These are phyloP conservation scores for Dactylellina parvicollis DNA, from an alignment of 2,329 filamentous ascomycete species.

Conservation along the genomic window DNA sequence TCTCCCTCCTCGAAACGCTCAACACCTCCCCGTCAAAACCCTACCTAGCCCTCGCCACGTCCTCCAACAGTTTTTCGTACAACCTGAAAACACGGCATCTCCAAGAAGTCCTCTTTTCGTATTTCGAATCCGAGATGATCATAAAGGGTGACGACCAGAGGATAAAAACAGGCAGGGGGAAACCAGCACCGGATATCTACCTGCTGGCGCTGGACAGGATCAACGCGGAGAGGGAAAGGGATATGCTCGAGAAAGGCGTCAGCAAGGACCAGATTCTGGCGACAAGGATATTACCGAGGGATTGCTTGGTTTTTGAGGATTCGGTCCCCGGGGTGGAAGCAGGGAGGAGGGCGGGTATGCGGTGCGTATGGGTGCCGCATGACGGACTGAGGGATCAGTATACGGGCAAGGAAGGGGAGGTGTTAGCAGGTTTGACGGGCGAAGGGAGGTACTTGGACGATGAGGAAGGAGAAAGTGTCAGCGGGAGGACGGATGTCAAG, in stretches of 20 bases:
- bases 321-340: constrained; percentile 92
- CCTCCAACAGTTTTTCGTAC: constrained; percentile 77
- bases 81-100: constrained; percentile 77
- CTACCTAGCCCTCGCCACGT: constrained; percentile 81
- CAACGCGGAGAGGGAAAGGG: constrained; percentile 70
- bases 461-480: constrained; percentile 59
- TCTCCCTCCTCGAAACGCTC: constrained; percentile 72
- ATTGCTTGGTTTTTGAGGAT: constrained; percentile 97
- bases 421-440: constrained; percentile 83
- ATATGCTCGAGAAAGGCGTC: constrained; percentile 41
- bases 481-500: constrained; percentile 62
- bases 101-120: constrained; percentile 67
- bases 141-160: constrained; percentile 87
- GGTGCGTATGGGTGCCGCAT: constrained; percentile 92
- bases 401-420: constrained; percentile 76
- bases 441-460: constrained; percentile 66
- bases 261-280: constrained; percentile 45
- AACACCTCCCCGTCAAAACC: constrained; percentile 64
- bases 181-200: constrained; percentile 95
- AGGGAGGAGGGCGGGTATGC: constrained; percentile 90
- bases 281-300: constrained; percentile 75
- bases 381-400: constrained; percentile 79
- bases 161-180: constrained; percentile 82
- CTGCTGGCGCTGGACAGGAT: constrained; percentile 83
- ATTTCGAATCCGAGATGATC: constrained; percentile 75